A percentile compares a stretch with the other conserved stretches of the same genome.
These are phyloP conservation scores for Gnomoniopsis sp. DNA, from an alignment of 2,329 filamentous ascomycete genomes.

Conservation along the genomic window DNA sequence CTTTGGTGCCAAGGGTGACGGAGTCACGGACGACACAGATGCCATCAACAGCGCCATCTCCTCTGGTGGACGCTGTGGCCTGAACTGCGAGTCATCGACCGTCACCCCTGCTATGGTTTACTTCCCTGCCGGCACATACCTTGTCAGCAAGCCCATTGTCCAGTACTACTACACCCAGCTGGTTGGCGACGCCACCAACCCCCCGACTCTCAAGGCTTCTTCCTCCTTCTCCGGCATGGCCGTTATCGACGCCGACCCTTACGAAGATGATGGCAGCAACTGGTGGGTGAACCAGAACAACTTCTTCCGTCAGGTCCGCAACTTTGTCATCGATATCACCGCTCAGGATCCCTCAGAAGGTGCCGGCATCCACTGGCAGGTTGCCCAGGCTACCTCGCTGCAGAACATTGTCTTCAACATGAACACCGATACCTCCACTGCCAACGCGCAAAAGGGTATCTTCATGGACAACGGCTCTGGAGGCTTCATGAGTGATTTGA, in stretches of 20 bases:
- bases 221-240: constrained; percentile 78
- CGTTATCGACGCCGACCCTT: constrained; percentile 85
- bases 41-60: constrained; percentile 84
- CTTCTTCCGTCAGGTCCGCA: constrained; percentile 80
- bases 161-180: constrained; percentile 94
- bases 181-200: constrained; percentile 70
- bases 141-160: constrained; percentile 74
- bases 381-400: constrained; percentile 76
- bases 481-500: constrained; percentile 78
- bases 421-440: constrained; percentile 59
- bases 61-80: constrained; percentile 74
- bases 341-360: constrained; percentile 57
- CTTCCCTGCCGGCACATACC: constrained; percentile 85
- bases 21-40: constrained; percentile 70
- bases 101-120: constrained; percentile 84
- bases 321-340: constrained; percentile 76
- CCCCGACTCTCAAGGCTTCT: constrained; percentile 73
- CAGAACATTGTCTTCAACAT: constrained; percentile 83
- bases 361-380: constrained; percentile 80
- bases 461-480: constrained; percentile 85
- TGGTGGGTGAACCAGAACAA: constrained; percentile 81
- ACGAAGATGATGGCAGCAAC: constrained; percentile 64
- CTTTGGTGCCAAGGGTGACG: constrained; percentile 68
- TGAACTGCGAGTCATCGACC: constrained; percentile 79
- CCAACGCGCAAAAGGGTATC: constrained; percentile 71